Evolutionary conservation across 23 red algal genomes (phyloP).

Genomic region (Cyanidioschyzon merolae): DNA sequence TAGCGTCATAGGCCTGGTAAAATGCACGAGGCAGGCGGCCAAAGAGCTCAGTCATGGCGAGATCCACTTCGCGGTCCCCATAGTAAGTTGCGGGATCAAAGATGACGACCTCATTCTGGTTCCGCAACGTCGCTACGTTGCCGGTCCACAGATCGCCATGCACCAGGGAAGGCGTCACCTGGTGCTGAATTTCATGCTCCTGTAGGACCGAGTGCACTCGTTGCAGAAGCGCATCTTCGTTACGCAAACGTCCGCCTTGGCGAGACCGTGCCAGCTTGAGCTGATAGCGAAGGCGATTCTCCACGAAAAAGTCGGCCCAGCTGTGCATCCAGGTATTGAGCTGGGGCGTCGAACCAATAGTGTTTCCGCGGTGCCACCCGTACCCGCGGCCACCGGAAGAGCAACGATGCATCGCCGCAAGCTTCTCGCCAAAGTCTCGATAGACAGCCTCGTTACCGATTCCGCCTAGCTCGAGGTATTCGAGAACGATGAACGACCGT

Average conservation of each 20-base stretch:
- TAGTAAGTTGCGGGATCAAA: constrained; percentile 95
- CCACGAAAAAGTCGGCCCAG: constrained; percentile 79
- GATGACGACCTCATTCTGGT: constrained; percentile 34
- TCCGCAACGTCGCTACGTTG: constrained; percentile 37
- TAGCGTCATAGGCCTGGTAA: constrained; percentile 30
- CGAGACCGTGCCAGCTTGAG: constrained; percentile 34
- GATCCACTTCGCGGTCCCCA: constrained; percentile 32
- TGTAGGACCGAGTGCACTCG: constrained; percentile 46
- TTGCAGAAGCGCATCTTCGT: constrained; percentile 40
- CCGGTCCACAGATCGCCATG: constrained; percentile 98
- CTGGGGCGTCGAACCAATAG: constrained; percentile 69
- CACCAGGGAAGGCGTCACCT: constrained; percentile 52
- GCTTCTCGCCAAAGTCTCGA: constrained; percentile 33
- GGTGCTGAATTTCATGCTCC: constrained; percentile 21
- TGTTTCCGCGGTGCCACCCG: constrained; percentile 44
- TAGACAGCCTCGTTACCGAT: constrained; percentile 24
- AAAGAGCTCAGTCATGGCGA: constrained; percentile 33
- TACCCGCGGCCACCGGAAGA: constrained; percentile 32
- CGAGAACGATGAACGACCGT: constrained; percentile 83
- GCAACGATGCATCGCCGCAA: constrained; percentile 81
- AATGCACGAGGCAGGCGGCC: constrained; percentile 32
- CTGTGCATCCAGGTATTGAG: constrained; percentile 83
- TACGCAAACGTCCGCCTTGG: constrained; percentile 23
- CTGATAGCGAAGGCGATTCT: constrained; percentile 78
- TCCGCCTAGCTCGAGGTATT: constrained; percentile 43